phyloP scores from a whole-genome alignment of 805 yeast species.

The Wickerhamomyces tratensis region DNA sequence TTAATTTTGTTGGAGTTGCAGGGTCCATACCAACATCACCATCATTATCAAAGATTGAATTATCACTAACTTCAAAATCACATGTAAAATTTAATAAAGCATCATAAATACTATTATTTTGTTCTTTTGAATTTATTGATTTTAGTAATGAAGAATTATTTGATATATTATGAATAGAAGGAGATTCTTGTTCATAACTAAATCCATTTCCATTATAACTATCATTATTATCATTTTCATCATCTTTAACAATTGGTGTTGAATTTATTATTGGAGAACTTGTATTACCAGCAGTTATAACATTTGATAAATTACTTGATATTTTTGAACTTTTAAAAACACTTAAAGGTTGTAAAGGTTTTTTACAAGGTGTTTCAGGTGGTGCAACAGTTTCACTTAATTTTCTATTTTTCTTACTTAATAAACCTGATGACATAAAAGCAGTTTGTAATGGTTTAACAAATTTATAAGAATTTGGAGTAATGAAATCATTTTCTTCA shows the following conservation, averaged over 20 bases:
- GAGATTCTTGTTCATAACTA: constrained; percentile 8
- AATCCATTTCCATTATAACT: too few relatives aligned
- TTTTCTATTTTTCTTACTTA: constrained; percentile 47
- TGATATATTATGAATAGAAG: constrained; percentile 7
- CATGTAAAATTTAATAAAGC: constrained; percentile 29
- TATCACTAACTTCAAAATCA: constrained; percentile 29
- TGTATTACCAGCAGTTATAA: constrained; percentile 13
- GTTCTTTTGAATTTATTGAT: constrained; percentile 21
- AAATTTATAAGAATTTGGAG: constrained; percentile 52
- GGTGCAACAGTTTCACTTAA: constrained; percentile 27
- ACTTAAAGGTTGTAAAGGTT: constrained; percentile 18
- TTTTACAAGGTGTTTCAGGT: constrained; percentile 61
- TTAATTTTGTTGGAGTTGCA: constrained; percentile 33
- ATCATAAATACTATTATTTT: constrained; percentile 25
- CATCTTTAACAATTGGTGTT: constrained; percentile 10
- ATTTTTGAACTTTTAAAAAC: neutral
- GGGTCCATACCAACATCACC: constrained; percentile 17
- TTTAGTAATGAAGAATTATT: constrained; percentile 9
- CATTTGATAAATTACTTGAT: constrained; percentile 15
- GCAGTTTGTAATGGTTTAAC: constrained; percentile 85
- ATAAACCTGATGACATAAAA: constrained; percentile 63
- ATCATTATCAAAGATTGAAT: constrained; percentile 17
- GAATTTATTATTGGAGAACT: constrained; percentile 20
- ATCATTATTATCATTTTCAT: neutral
- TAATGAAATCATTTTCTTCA: constrained; percentile 19